phyloP scores from a whole-genome alignment of 1,284 basidiomycete genomes.

The Puccinia hordei region DNA sequence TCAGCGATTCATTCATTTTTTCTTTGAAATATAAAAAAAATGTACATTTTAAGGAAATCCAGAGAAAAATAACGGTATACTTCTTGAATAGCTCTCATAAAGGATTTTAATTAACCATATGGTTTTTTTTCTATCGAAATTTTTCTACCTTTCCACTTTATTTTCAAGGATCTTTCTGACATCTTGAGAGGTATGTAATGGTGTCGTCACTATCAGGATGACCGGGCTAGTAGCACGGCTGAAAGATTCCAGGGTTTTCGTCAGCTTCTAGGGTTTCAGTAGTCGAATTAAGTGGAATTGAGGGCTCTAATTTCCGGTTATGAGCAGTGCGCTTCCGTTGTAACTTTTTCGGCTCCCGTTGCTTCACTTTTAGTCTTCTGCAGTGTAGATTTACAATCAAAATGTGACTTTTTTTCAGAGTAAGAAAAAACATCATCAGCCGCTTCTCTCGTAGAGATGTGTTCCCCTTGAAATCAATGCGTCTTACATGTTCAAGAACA shows the following conservation, averaged over 20 bases:
- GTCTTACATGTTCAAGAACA: slow-evolving; percentile 12
- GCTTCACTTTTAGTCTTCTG: neutral
- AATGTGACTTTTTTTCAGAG: neutral
- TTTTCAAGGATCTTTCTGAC: too few species aligned
- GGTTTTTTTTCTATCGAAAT: too few species aligned
- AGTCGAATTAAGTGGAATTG: neutral
- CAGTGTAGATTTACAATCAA: slow-evolving; percentile 13
- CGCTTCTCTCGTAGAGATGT: neutral
- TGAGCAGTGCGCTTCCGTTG: too few species aligned
- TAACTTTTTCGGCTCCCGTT: neutral
- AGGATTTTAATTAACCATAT: too few species aligned
- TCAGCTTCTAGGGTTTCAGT: neutral
- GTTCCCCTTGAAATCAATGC: neutral
- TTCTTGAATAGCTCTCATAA: too few species aligned
- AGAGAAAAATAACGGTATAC: too few species aligned
- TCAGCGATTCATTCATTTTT: too few species aligned
- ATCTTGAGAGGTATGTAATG: neutral
- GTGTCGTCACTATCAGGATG: too few species aligned
- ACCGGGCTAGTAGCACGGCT: slow-evolving; percentile 1
- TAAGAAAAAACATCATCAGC: neutral
- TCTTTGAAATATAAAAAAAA: too few species aligned
- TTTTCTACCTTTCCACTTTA: too few species aligned
- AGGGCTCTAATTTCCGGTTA: too few species aligned
- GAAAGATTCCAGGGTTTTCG: slow-evolving; percentile 1
- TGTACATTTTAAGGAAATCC: too few species aligned